Evolutionary conservation across 2,329 filamentous ascomycete genomes (phyloP), one percentile per base, ranked within the genome.

Genomic region (Sphaceloma murrayae): DNA sequence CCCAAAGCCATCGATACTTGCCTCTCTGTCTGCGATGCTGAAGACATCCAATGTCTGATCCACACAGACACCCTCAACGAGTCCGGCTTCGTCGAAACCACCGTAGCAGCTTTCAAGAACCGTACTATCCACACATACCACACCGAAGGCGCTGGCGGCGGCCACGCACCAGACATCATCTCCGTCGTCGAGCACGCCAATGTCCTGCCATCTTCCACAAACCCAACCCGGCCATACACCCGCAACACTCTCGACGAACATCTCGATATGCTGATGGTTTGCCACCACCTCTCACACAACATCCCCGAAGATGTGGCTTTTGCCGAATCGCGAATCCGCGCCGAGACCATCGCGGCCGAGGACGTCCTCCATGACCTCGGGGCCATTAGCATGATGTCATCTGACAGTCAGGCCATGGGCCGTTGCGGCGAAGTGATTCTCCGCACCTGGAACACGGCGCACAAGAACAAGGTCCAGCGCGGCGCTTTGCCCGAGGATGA

Each of bases 261-360:
- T 65, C 75, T 95, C 10, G 89, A 96, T 67, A 96, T 96, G 89
- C 69, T 95, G 34, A 95, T 95, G 89, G 86, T 94, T 27, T 96
- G 89, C 69, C 89, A 96, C 63, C 89, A 96, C 58, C 70, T 96
- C 7, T 87, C 80, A 43, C 85, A 85, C 63, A 80, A 94, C 63
- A 95, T 95, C 48, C 85, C 88, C 47, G 89, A 96, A 66, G 89
- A 96, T 60, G 82, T 96, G 10, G 87, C 88, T 1, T 96, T 96
- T 57, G 89, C 89, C 36, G 89, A 96, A 67, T 86, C 80, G 26
- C 85, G 89, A 29, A 96, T 96, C 63, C 83, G 89, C 47, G 85
- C 86, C 52, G 88, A 96, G 67, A 96, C 89, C 26, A 96, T 96
- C 58, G 89, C 88, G 0, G 89, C 89, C 17, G 89, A 96, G 68